Evolutionary conservation across 495 filamentous ascomycete species (phyloP).

Genomic region (Parathielavia appendiculata): DNA sequence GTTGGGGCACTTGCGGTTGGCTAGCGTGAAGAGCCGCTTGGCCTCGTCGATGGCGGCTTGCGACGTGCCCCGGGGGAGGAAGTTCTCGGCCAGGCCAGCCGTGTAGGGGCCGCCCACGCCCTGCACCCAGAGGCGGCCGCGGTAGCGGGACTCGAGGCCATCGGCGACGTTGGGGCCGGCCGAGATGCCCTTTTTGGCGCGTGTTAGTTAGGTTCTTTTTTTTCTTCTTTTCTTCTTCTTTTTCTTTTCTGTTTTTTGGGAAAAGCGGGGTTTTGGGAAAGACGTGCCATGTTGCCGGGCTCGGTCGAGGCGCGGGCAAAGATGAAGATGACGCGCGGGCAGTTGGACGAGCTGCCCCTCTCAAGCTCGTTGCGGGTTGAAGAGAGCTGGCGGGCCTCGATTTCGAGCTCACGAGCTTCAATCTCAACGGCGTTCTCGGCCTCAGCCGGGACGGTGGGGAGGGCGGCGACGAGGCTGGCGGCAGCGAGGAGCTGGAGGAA

Average conservation of each 20-base stretch:
- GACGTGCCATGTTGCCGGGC: constrained; percentile 48
- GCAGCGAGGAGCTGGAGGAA: constrained; percentile 11
- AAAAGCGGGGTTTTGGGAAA: no score
- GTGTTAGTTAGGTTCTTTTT: constrained; percentile 7
- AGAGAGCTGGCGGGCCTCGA: constrained; percentile 8
- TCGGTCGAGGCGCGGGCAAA: constrained; percentile 41
- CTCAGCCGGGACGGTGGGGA: constrained; percentile 8
- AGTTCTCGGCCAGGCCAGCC: constrained; percentile 34
- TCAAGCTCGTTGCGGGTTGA: constrained; percentile 12
- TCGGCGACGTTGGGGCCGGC: constrained; percentile 28
- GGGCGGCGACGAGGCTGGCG: constrained; percentile 13
- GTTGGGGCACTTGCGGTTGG: constrained; percentile 32
- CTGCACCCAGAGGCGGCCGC: constrained; percentile 29
- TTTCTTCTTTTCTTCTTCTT: no score
- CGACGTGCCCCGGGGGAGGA: constrained; percentile 32
- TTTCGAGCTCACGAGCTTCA: constrained; percentile 1
- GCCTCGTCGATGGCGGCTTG: constrained; percentile 34
- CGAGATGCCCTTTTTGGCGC: constrained; percentile 18
- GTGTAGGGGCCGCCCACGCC: constrained; percentile 36
- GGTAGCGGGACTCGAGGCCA: constrained; percentile 28
- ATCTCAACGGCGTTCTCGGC: not conserved
- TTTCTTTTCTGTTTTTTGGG: no score
- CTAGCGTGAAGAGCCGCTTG: constrained; percentile 30
- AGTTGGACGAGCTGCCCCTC: constrained; percentile 20
- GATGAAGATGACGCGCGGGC: constrained; percentile 48